Base-by-base conservation (phyloP, 2,329 filamentous ascomycete species). In the Fusarium odoratissimum region DNA sequence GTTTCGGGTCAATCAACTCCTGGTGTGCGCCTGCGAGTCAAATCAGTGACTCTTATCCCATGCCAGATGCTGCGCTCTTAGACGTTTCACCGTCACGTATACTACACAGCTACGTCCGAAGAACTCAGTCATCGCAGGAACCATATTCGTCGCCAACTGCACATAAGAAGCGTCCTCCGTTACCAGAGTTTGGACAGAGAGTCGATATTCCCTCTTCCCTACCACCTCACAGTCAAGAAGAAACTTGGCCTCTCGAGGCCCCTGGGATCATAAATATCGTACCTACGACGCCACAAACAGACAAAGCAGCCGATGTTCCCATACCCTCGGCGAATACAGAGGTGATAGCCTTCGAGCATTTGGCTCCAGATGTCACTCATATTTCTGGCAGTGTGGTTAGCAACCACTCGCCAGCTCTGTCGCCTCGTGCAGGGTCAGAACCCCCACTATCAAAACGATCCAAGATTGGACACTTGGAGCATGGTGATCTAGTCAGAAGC, bases 1-100 rank as follows among this genome's bases (percentile, higher is more conserved):
- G 33, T 19, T 56, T 60, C 44, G 63, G 38, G 35, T 77, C 79
- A 6, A 80, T 81, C 41, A 69, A 72, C 33, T 83, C 85, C 55
- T 86, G 83, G 83, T 76, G 77, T 48, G 79, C 83, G 19, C 85
- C 84, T 5, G 83, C 86, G 0, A 90, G 87, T 63, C 81, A 86
- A 33, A 83, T 91, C 25, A 83, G 82, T 14, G 89, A 91, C 74
- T 91, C 89, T 1, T 86, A 89, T 71, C 86, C 76, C 55, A 79
- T 83, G 66, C 81, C 81, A 12, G 77, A 79, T 52, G 62, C 75
- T 8, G 71, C 69, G 9, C 30, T 81, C 25, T 60, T 81, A 16
- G 67, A 69, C 13, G 69, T 72, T 23, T 87, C 89, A 1, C 88
- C 89, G 0, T 86, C 85, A 3, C 82, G 86, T 42, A 79, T 88